phyloP scores from a whole-genome alignment of 2,329 filamentous ascomycete species.

The Byssothecium circinans region DNA sequence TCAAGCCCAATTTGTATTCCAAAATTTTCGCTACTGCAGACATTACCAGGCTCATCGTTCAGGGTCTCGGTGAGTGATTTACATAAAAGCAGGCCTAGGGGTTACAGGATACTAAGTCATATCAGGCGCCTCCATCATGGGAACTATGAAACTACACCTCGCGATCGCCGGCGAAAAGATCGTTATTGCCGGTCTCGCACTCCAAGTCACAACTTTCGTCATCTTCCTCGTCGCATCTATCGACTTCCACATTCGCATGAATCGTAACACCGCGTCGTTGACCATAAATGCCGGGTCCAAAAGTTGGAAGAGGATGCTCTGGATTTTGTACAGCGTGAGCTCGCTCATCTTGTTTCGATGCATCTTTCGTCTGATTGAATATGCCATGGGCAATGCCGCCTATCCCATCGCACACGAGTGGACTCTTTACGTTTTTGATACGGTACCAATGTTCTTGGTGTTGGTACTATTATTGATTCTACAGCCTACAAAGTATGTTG shows the following conservation, averaged over 20 bases:
- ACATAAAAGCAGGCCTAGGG: not conserved
- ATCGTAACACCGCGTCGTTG: conserved; percentile 8
- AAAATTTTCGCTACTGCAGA: conserved; percentile 33
- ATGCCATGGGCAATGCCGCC: conserved; percentile 50
- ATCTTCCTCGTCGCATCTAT: conserved; percentile 32
- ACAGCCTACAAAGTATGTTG: conserved; percentile 25
- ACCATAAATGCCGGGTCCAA: not conserved
- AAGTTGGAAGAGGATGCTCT: conserved; percentile 32
- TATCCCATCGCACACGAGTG: conserved; percentile 51
- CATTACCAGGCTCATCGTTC: conserved; percentile 31
- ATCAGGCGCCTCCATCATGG: conserved; percentile 36
- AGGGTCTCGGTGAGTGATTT: conserved; percentile 29
- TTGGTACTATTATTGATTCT: conserved; percentile 43
- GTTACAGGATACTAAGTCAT: conserved; percentile 1
- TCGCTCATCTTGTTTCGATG: conserved; percentile 54
- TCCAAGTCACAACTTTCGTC: conserved; percentile 39
- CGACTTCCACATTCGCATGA: conserved; percentile 36
- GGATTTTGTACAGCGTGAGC: conserved; percentile 51
- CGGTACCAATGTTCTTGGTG: conserved; percentile 48
- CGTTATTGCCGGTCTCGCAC: conserved; percentile 35
- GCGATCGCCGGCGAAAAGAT: conserved; percentile 37
- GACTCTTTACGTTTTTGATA: conserved; percentile 53
- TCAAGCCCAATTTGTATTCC: conserved; percentile 34
- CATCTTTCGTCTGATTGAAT: conserved; percentile 56
- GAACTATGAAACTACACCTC: conserved; percentile 35